Conservation (phyloP, 1,284 basidiomycete genomes). For the Boletus hoseneyae region DNA sequence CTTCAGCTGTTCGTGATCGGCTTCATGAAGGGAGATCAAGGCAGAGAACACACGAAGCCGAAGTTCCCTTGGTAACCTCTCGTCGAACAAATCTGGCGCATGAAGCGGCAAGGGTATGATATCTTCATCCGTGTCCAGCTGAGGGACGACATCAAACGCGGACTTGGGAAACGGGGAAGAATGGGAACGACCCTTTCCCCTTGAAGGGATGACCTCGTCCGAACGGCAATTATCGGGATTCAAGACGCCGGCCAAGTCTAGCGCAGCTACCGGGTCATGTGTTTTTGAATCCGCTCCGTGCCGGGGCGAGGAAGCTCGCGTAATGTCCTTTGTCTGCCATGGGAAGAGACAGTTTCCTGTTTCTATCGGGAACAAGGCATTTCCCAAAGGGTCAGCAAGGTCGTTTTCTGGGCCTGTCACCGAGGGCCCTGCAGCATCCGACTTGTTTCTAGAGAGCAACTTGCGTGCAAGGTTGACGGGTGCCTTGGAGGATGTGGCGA, state of each 20-base stretch:
- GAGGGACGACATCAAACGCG: conserved; percentile 53
- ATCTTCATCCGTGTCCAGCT: conserved; percentile 40
- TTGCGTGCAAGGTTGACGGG: conserved; percentile 54
- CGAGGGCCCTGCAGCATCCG: conserved; percentile 12
- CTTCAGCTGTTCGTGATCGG: conserved; percentile 45
- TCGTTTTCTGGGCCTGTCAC: conserved; percentile 6
- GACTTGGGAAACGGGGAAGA: conserved; percentile 61
- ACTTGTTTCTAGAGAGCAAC: conserved; percentile 46
- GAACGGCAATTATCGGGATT: conserved; percentile 9
- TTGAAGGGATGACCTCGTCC: conserved; percentile 30
- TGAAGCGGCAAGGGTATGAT: conserved; percentile 46
- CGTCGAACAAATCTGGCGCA: conserved; percentile 60
- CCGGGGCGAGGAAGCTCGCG: conserved; percentile 29
- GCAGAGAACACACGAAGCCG: conserved; percentile 60
- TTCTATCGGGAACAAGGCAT: conserved; percentile 23
- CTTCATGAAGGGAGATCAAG: conserved; percentile 53
- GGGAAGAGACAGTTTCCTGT: conserved; percentile 40
- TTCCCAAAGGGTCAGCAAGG: conserved; percentile 5
- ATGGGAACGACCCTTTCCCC: conserved; percentile 56
- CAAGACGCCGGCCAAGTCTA: conserved; percentile 16
- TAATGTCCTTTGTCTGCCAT: conserved; percentile 39
- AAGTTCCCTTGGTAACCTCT: conserved; percentile 70
- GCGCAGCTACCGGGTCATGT: conserved; percentile 14
- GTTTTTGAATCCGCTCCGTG: conserved; percentile 27
- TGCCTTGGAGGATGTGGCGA: conserved; percentile 39